Conservation (phyloP, 208 protist species). For the Trypanosoma lewisi region DNA sequence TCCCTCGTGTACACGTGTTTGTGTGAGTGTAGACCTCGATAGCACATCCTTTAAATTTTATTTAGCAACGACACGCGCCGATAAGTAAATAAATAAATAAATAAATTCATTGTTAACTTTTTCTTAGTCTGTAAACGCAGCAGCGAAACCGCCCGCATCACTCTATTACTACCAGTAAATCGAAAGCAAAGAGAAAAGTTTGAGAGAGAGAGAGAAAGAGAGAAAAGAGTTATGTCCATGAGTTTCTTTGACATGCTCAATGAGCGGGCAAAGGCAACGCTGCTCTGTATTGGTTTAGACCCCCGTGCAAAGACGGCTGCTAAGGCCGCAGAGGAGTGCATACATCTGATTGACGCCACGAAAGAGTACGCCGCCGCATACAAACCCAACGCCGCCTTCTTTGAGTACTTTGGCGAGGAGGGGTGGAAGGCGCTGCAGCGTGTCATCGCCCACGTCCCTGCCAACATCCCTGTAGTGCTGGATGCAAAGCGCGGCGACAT, state of each 20-base stretch:
- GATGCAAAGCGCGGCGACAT: slow-evolving; percentile 90
- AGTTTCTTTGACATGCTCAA: slow-evolving; percentile 84
- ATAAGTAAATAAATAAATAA: too few species aligned
- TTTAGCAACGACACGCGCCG: too few species aligned
- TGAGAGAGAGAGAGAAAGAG: slow-evolving; percentile 8
- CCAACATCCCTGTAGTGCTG: slow-evolving; percentile 80
- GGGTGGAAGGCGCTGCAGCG: slow-evolving; percentile 68
- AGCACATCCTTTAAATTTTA: too few species aligned
- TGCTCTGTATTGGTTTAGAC: slow-evolving; percentile 87
- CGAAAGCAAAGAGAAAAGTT: not conserved
- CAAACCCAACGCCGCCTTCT: slow-evolving; percentile 90
- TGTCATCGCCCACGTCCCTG: slow-evolving; percentile 63
- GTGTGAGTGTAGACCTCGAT: too few species aligned
- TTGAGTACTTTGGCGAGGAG: slow-evolving; percentile 73
- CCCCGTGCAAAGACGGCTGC: slow-evolving; percentile 67
- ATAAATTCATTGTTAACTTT: too few species aligned
- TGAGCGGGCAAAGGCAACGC: slow-evolving; percentile 67
- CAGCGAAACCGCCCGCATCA: not conserved
- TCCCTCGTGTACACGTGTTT: too few species aligned
- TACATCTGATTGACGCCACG: slow-evolving; percentile 71
- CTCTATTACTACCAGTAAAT: not conserved
- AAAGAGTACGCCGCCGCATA: slow-evolving; percentile 81
- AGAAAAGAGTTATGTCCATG: slow-evolving; percentile 8
- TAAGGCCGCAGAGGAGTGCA: slow-evolving; percentile 68
- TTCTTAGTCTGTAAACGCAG: not conserved